phyloP scores from a whole-genome alignment of 192 early-diverging fungal species.

The Allomyces javanicus region DNA sequence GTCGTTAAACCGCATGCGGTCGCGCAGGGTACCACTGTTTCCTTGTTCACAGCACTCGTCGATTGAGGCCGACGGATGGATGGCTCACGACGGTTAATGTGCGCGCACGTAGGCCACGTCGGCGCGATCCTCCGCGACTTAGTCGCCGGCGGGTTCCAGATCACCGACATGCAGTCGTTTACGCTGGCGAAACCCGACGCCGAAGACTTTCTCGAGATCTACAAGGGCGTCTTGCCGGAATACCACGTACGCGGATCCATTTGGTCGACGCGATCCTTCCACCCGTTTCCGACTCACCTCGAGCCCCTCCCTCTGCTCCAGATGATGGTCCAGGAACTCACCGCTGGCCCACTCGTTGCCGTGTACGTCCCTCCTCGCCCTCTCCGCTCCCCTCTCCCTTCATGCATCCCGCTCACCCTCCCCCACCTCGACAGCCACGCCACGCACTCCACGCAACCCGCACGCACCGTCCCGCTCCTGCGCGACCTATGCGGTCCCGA shows the following conservation, averaged over 20 bases:
- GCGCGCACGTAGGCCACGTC: not conserved
- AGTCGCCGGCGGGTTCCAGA: conserved; percentile 12
- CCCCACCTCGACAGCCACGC: not conserved
- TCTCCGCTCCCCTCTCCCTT: too few species aligned
- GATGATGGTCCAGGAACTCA: conserved; percentile 18
- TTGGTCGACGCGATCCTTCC: not conserved
- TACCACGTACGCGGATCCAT: conserved; percentile 17
- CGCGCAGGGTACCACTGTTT: not conserved
- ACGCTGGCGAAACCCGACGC: conserved; percentile 26
- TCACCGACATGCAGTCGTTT: conserved; percentile 25
- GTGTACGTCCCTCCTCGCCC: conserved; percentile 9
- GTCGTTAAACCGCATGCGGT: not conserved
- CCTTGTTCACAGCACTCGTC: too few species aligned
- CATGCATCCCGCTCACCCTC: not conserved
- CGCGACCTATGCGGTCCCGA: conserved; percentile 26
- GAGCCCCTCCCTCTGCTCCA: conserved; percentile 4
- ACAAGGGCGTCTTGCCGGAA: conserved; percentile 36
- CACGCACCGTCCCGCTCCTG: conserved; percentile 18
- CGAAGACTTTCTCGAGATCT: conserved; percentile 39
- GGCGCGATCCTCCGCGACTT: conserved; percentile 1
- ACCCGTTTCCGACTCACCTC: conserved; percentile 3
- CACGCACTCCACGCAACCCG: not conserved
- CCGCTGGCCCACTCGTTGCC: conserved; percentile 28
- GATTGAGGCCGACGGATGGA: too few species aligned
- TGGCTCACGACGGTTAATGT: too few species aligned